Evolutionary conservation across 495 filamentous ascomycete species (phyloP), one percentile per base, ranked within the genome.

Genomic region (Poronia punctata): DNA sequence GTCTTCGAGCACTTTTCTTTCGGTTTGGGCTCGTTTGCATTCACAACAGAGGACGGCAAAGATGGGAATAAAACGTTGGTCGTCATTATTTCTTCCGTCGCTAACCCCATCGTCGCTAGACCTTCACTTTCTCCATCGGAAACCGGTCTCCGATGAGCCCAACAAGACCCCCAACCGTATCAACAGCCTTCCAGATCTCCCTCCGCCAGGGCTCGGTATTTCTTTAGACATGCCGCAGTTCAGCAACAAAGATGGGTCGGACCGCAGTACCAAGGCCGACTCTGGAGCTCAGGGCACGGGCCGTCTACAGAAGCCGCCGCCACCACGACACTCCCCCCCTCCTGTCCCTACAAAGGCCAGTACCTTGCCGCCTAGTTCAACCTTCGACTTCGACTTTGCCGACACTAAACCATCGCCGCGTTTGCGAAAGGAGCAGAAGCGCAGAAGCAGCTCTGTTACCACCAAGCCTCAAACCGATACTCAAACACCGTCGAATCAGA

Each of bases 51-150:
- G 21, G 8, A 18, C 14, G 30, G 12, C 41, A 30, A 56, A 36
- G 17, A 49, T 53, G 29, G 49, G 50, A 41, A 40, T 59, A 5
- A 45, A 50, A 27, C 53, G 48, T 36, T 39, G 52, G 45, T 57
- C 56, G 24, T 48, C 53, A 16, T 52, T 53, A 38, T 52, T 57
- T 6, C 35, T 22, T 24, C 56, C 56, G 11, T 54, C 56, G 46
- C 56, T 59, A 40, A 59, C 50, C 30, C 48, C 23, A 24, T 43
- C 48, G 15, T 36, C 43, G 32, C 43, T 41, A 59, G 56, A 54
- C 7, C 45, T 22, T 3, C 18, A 35, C 25, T 27, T 30, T 18
- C 27, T 40, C 30, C 49, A 52, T 35, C 53, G 56, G 38, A 59
- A 59, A 11, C 48, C 50, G 15, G 27, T 54, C 29, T 39, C 56